A percentile compares a stretch with the other conserved stretches of the same genome.
phyloP scores from a whole-genome alignment of 371 early-diverging fungal species.

The Apophysomyces ossiformis region DNA sequence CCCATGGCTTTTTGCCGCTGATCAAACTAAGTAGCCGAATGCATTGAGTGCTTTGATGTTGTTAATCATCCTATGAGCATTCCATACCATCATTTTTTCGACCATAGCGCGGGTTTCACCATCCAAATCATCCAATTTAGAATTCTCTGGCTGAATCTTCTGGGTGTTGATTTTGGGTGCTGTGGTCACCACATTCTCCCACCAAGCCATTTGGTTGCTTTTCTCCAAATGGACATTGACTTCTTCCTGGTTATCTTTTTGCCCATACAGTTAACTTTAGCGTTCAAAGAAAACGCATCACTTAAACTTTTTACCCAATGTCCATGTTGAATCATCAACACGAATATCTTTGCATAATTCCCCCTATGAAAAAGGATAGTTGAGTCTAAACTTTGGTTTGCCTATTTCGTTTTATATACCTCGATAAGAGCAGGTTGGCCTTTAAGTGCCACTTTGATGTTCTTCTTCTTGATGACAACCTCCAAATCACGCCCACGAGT shows the following conservation, averaged over 20 bases:
- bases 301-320: constrained; percentile 57
- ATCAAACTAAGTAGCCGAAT: constrained; percentile 70
- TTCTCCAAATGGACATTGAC: constrained; percentile 86
- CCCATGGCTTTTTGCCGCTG: constrained; percentile 88
- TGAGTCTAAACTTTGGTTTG: background rate
- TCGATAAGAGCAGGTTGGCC: constrained; percentile 78
- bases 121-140: constrained; percentile 85
- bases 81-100: constrained; percentile 77
- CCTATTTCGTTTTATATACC: constrained; percentile 34
- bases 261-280: no score
- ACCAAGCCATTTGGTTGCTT: constrained; percentile 85
- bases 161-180: constrained; percentile 90
- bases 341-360: constrained; percentile 73
- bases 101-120: constrained; percentile 92
- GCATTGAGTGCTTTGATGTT: background rate
- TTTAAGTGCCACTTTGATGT: constrained; percentile 76
- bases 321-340: constrained; percentile 88
- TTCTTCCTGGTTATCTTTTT: constrained; percentile 66
- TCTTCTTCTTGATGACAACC: constrained; percentile 70
- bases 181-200: constrained; percentile 84
- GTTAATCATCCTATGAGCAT: background rate
- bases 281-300: no score
- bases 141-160: constrained; percentile 91
- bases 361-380: constrained; percentile 53
- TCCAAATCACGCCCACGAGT: constrained; percentile 74